A percentile compares a stretch with the other conserved stretches of the same genome.
Evolutionary conservation across 495 filamentous ascomycete genomes (phyloP).

Genomic region (Pyronema omphalodes): DNA sequence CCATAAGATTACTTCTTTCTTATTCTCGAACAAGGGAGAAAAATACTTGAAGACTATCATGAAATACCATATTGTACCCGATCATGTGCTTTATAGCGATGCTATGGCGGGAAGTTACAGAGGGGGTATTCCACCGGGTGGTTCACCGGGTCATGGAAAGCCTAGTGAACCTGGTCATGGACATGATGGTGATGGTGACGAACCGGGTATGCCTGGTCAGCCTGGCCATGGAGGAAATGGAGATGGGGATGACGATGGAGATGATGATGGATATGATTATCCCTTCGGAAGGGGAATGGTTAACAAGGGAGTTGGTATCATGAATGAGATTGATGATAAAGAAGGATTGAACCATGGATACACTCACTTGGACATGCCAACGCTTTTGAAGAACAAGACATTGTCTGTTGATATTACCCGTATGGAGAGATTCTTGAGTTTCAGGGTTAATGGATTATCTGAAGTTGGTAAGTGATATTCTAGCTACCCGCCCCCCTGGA

Average conservation of each 20-base stretch:
- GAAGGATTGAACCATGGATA: slow-evolving; percentile 9
- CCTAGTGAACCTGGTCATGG: background rate
- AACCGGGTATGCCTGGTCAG: too few species aligned
- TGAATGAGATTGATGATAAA: slow-evolving; percentile 6
- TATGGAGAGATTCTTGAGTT: slow-evolving; percentile 40
- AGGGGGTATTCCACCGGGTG: too few species aligned
- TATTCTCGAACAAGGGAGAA: slow-evolving; percentile 51
- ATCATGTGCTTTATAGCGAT: slow-evolving; percentile 68
- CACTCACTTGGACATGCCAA: slow-evolving; percentile 45
- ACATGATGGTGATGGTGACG: too few species aligned
- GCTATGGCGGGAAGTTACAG: slow-evolving; percentile 34
- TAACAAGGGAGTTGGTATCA: background rate
- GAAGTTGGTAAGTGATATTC: slow-evolving; percentile 4
- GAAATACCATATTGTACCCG: slow-evolving; percentile 56
- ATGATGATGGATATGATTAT: slow-evolving; percentile 8
- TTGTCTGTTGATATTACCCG: slow-evolving; percentile 49
- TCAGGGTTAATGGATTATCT: slow-evolving; percentile 51
- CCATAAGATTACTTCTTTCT: slow-evolving; percentile 48
- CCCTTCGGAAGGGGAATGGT: background rate
- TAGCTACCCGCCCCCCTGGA: too few species aligned
- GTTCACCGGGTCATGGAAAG: background rate
- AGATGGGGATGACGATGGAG: too few species aligned
- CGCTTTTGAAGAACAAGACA: slow-evolving; percentile 39
- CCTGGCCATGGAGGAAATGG: too few species aligned
- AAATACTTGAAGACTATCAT: slow-evolving; percentile 56